Conservation (phyloP, 352 stramenopile species). For the Saprolegnia diclina region DNA sequence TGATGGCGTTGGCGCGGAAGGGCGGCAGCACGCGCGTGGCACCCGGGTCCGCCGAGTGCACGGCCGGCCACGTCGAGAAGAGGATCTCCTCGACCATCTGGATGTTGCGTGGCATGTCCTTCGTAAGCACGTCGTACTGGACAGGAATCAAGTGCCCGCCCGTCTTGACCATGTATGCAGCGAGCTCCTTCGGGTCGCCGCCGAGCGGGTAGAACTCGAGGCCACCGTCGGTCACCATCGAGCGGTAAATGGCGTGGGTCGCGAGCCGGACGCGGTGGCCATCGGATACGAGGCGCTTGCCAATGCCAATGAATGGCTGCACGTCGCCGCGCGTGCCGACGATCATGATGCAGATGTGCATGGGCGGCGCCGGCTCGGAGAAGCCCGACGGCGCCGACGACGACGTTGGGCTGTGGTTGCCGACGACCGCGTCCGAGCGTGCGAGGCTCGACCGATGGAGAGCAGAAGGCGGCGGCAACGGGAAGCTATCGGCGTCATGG, state of each 20-base stretch:
- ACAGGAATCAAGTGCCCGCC: constrained; percentile 64
- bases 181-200: constrained; percentile 67
- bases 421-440: neutral
- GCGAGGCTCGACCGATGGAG: neutral
- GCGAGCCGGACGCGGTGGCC: constrained; percentile 89
- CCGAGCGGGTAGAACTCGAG: constrained; percentile 78
- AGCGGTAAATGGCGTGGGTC: constrained; percentile 83
- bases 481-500: constrained; percentile 4
- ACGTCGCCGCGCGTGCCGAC: constrained; percentile 86
- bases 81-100: constrained; percentile 89
- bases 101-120: constrained; percentile 78
- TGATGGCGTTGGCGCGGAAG: constrained; percentile 89
- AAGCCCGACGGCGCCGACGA: neutral
- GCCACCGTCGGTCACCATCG: constrained; percentile 67
- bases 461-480: neutral
- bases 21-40: constrained; percentile 37
- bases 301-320: constrained; percentile 82
- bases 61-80: constrained; percentile 82
- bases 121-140: constrained; percentile 48
- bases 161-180: constrained; percentile 90
- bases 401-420: neutral
- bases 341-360: constrained; percentile 87
- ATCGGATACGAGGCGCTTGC: constrained; percentile 68
- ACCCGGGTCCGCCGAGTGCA: constrained; percentile 71
- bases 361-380: constrained; percentile 11